Percentiles rank a stretch among this genome's conserved stretches.
phyloP scores from a whole-genome alignment of 176 grass and related monocot species.

The Areca catechu region DNA sequence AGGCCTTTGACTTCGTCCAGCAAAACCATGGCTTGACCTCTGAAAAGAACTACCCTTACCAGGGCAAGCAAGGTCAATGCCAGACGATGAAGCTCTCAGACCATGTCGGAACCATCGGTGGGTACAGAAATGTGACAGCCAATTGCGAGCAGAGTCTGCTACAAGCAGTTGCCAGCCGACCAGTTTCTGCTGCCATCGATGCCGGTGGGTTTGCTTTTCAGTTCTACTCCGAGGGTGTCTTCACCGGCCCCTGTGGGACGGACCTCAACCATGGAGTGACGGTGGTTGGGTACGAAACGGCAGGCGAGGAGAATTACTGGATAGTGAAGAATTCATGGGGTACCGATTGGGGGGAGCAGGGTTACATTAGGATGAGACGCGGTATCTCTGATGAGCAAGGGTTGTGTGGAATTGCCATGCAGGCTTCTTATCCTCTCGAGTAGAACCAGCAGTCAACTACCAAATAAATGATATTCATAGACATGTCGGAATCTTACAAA shows the following conservation, averaged over 20 bases:
- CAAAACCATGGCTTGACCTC: constrained; percentile 23
- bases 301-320: constrained; percentile 21
- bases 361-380: constrained; percentile 29
- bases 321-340: constrained; percentile 42
- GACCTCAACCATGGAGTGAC: constrained; percentile 29
- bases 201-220: constrained; percentile 26
- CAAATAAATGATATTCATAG: no score
- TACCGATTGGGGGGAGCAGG: constrained; percentile 28
- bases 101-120: constrained; percentile 22
- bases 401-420: constrained; percentile 25
- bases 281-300: constrained; percentile 25
- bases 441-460: no score
- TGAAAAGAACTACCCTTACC: constrained; percentile 26
- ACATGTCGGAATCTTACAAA: no score
- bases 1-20: constrained; percentile 26
- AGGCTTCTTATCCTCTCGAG: constrained; percentile 28
- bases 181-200: constrained; percentile 33
- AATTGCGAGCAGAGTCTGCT: constrained; percentile 18
- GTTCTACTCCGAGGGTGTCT: constrained; percentile 27
- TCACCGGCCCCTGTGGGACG: constrained; percentile 21
- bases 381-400: constrained; percentile 9
- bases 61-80: constrained; percentile 10
- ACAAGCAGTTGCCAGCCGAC: constrained; percentile 24
- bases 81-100: background rate
- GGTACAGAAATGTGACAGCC: constrained; percentile 24